phyloP scores from a whole-genome alignment of 805 yeast genomes.

The Zygosaccharomyces siamensis region DNA sequence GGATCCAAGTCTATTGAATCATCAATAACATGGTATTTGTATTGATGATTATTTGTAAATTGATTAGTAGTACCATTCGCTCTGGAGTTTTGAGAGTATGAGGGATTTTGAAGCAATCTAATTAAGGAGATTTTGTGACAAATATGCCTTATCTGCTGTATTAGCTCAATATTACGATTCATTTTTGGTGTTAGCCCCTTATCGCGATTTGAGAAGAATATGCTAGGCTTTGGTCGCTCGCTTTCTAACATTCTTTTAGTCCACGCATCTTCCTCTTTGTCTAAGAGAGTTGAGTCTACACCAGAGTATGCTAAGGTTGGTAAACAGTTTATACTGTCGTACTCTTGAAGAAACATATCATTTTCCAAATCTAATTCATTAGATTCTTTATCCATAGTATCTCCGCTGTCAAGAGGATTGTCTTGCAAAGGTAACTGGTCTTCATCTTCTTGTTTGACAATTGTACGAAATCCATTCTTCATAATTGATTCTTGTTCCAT shows the following conservation, averaged over 20 bases:
- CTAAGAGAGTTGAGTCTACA: conserved; percentile 42
- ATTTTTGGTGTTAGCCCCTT: conserved; percentile 60
- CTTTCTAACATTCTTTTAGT: conserved; percentile 39
- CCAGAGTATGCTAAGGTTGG: conserved; percentile 63
- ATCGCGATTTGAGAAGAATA: conserved; percentile 38
- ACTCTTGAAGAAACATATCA: conserved; percentile 69
- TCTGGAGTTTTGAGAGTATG: conserved; percentile 18
- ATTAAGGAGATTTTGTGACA: conserved; percentile 86
- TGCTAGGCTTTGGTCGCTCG: conserved; percentile 36
- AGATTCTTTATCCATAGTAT: conserved; percentile 37
- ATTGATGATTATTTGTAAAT: conserved; percentile 22
- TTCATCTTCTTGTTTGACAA: conserved; percentile 34
- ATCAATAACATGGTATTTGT: conserved; percentile 42
- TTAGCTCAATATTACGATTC: conserved; percentile 62
- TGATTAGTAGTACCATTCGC: conserved; percentile 17
- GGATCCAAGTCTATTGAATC: conserved; percentile 75
- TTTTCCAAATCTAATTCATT: conserved; percentile 48
- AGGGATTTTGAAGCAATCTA: conserved; percentile 69
- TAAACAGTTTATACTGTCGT: conserved; percentile 74
- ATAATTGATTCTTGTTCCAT: conserved; percentile 37
- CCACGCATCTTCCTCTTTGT: conserved; percentile 42
- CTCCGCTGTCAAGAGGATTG: conserved; percentile 9
- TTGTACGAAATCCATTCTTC: conserved; percentile 36
- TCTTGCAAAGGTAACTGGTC: conserved; percentile 13
- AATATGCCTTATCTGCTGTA: conserved; percentile 82